Evolutionary conservation across 2,329 filamentous ascomycete species (phyloP), one percentile per base, ranked within the genome.

Genomic region (Diplodia seriata): DNA sequence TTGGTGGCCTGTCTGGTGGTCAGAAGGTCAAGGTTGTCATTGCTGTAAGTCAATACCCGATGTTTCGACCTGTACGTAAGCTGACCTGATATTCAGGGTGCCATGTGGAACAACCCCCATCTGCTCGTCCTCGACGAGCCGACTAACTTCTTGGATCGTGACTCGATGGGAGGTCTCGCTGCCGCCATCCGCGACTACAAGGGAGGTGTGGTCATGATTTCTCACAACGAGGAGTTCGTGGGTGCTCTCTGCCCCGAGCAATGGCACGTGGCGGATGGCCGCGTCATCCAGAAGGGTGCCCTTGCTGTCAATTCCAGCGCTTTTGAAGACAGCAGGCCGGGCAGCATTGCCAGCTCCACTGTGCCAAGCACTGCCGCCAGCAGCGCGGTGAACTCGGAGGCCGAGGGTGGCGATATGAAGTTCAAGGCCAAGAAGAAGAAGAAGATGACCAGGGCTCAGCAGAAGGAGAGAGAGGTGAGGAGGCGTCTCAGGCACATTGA

Each of bases 1-100:
- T 99, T 74, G 93, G 92, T 70, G 95, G 94, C 75, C 86, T 99
- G 14, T 97, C 94, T 11, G 95, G 95, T 81, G 95, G 95, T 15
- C 95, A 99, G 79, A 98, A 98, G 82, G 95, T 99, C 83, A 99
- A 99, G 87, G 95, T 99, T 57, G 95, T 99, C 71, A 89, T 99
- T 73, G 95, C 93, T 3, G 76, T 74, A 74, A 63, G 20, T 66
- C 26, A 8, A 31, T 18, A n/a, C 71, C 73, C 63, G 29, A 26
- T 6, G 29, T 9, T 43, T 93, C 93, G 4, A 93, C 92, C 76
- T 93, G 93, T 74, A 96, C 97, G 3, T 47, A 18, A 29, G 18
- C 62, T 55, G 43, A 66, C 36, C 6, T 18, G 23, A 20, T 55
- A 2, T 23, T 0, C 36, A 66, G 62, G 59, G 59, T 38, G 59